Evolutionary conservation across 2,329 filamentous ascomycete genomes (phyloP).

Genomic region (Colletotrichum neosansevieriae): DNA sequence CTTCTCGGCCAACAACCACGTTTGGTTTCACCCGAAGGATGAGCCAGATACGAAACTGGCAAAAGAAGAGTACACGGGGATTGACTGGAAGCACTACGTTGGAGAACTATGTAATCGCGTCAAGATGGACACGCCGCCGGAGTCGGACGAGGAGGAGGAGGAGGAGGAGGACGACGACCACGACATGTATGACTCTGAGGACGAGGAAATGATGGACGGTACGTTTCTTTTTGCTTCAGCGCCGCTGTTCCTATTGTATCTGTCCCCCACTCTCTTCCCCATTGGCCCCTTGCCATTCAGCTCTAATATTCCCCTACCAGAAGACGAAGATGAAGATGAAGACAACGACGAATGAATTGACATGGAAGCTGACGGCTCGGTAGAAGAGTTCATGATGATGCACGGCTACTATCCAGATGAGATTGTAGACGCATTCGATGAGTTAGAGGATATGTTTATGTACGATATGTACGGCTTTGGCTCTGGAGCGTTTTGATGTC

Average conservation of each 20-base stretch:
- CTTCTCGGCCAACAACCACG: neutral
- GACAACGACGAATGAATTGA: constrained; percentile 9
- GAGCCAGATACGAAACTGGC: neutral
- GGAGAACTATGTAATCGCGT: constrained; percentile 44
- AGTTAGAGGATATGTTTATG: constrained; percentile 22
- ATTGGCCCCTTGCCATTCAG: neutral
- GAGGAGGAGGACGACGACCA: constrained; percentile 16
- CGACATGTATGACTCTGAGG: neutral
- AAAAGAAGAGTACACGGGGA: constrained; percentile 48
- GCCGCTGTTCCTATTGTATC: neutral
- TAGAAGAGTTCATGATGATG: constrained; percentile 26
- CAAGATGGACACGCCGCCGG: constrained; percentile 29
- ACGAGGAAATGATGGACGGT: constrained; percentile 25
- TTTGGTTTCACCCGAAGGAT: constrained; percentile 18
- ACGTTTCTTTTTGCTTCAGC: neutral
- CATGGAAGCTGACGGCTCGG: constrained; percentile 6
- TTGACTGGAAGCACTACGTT: constrained; percentile 52
- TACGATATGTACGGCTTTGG: constrained; percentile 9
- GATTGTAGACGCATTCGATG: constrained; percentile 17
- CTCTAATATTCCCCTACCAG: constrained; percentile 8
- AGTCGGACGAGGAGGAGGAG: constrained; percentile 19
- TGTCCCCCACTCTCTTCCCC: neutral
- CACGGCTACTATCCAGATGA: constrained; percentile 24
- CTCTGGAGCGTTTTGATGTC: too few species aligned
- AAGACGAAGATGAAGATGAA: constrained; percentile 17